Conservation (phyloP, 2,329 filamentous ascomycete species). For the Trichoderma semiorbis region DNA sequence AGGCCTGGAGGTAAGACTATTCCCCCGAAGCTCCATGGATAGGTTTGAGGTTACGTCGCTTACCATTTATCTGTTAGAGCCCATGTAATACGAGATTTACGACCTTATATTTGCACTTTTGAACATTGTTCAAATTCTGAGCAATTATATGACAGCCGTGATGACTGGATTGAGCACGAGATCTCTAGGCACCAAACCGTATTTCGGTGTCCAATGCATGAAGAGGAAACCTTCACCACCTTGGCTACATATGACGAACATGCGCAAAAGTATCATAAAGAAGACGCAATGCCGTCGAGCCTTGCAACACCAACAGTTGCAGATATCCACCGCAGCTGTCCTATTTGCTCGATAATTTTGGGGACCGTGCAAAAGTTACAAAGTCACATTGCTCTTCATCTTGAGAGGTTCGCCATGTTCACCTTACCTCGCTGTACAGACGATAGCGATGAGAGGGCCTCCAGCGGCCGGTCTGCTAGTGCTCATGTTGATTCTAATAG, state of each 20-base stretch:
- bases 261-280: neutral
- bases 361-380: neutral
- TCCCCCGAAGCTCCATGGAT: neutral
- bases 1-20: slow-evolving; percentile 5
- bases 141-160: slow-evolving; percentile 5
- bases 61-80: neutral
- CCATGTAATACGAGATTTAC: slow-evolving; percentile 11
- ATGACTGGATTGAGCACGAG: slow-evolving; percentile 14
- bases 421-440: neutral
- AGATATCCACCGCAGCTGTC: neutral
- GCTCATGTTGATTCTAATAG: neutral
- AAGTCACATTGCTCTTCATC: slow-evolving; percentile 7
- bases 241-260: neutral
- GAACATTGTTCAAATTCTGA: neutral
- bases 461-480: neutral
- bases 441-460: rapidly evolving
- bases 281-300: neutral
- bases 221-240: neutral
- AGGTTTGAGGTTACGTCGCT: neutral
- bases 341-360: neutral
- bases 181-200: neutral
- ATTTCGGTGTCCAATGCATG: neutral
- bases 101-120: slow-evolving; percentile 10
- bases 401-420: slow-evolving; percentile 7
- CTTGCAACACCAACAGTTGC: neutral